Conservation (phyloP, 805 yeast genomes). For the Teunomyces barrocoloradensis region DNA sequence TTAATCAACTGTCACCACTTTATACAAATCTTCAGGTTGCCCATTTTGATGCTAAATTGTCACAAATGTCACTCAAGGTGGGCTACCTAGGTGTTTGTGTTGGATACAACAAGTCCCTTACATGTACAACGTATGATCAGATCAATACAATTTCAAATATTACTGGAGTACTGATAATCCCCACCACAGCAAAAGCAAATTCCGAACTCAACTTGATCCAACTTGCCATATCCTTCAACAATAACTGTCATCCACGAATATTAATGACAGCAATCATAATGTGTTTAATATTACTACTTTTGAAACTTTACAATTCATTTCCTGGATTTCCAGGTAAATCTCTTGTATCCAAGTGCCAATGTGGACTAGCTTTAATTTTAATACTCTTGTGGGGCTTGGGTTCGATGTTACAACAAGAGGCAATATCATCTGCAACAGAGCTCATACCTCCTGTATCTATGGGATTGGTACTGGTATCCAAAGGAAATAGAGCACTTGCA, state of each 20-base stretch:
- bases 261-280: slow-evolving; percentile 49
- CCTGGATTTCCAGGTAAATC: slow-evolving; percentile 50
- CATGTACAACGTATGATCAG: slow-evolving; percentile 37
- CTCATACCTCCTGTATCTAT: slow-evolving; percentile 51
- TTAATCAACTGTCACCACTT: slow-evolving; percentile 46
- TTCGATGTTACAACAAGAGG: slow-evolving; percentile 62
- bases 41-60: slow-evolving; percentile 23
- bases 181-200: slow-evolving; percentile 20
- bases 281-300: slow-evolving; percentile 37
- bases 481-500: slow-evolving; percentile 53
- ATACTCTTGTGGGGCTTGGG: slow-evolving; percentile 61
- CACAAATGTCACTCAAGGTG: slow-evolving; percentile 44
- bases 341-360: slow-evolving; percentile 21
- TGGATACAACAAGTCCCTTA: slow-evolving; percentile 24
- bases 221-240: slow-evolving; percentile 44
- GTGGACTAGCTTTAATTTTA: slow-evolving; percentile 13
- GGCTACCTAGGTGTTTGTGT: slow-evolving; percentile 62
- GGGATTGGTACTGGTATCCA: slow-evolving; percentile 41
- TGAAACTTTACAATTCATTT: slow-evolving; percentile 41
- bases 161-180: slow-evolving; percentile 34
- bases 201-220: slow-evolving; percentile 42
- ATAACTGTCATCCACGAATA: slow-evolving; percentile 53
- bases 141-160: slow-evolving; percentile 18
- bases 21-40: slow-evolving; percentile 36
- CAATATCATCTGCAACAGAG: slow-evolving; percentile 42